phyloP scores from a whole-genome alignment of 148 eudicot species.

The Talinum fruticosum region DNA sequence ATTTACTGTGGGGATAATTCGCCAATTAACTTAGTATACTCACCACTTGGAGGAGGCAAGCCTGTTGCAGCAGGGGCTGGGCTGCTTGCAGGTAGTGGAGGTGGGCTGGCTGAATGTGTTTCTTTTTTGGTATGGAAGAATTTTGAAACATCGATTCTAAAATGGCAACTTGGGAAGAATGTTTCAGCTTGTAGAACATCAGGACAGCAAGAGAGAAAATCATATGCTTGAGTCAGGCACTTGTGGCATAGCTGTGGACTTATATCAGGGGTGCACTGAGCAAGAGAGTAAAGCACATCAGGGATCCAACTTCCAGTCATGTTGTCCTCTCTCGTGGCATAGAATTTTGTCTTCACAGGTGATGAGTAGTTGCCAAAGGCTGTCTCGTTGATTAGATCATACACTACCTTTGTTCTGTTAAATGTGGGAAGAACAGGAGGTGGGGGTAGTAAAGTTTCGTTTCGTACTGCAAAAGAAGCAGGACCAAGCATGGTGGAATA shows the following conservation, averaged over 20 bases:
- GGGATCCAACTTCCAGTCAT: not conserved
- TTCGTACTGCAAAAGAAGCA: not conserved
- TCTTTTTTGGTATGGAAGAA: too few species aligned
- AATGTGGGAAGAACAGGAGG: not conserved
- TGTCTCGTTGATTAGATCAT: not conserved
- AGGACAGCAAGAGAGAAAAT: too few species aligned
- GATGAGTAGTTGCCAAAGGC: not conserved
- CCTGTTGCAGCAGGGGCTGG: too few species aligned
- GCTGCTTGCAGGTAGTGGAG: too few species aligned
- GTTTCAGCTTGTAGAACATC: not conserved
- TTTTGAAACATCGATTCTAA: not conserved
- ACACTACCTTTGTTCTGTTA: not conserved
- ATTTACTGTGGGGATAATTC: too few species aligned
- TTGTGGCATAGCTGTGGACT: not conserved
- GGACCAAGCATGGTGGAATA: not conserved
- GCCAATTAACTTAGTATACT: too few species aligned
- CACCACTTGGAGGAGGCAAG: too few species aligned
- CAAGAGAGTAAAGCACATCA: not conserved
- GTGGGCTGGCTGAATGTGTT: too few species aligned
- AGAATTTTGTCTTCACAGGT: not conserved
- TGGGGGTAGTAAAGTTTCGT: conserved; percentile 9
- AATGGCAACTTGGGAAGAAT: not conserved
- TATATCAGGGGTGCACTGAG: not conserved
- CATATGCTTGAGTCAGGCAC: not conserved
- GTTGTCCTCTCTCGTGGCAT: not conserved